Evolutionary conservation across 2,329 filamentous ascomycete genomes (phyloP), one percentile per base, ranked within the genome.

Genomic region (Colletotrichum higginsianum): DNA sequence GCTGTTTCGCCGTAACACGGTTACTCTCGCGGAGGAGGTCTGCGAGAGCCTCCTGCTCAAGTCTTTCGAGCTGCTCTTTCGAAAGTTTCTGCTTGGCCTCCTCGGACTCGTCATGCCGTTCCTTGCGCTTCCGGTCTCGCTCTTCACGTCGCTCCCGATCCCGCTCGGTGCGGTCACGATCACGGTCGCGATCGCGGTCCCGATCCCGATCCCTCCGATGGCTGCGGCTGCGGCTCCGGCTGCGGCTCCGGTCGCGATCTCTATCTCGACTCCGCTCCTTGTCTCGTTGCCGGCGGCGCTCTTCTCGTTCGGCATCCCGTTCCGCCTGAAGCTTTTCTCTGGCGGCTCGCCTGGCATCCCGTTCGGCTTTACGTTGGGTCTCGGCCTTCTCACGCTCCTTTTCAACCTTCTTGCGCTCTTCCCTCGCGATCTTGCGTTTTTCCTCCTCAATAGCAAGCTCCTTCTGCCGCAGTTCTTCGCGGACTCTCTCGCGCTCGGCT

Each of bases 381-480:
- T 88, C 86, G 8, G 85, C 86, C 58, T 85, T 83, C 66, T 87
- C 86, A 4, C 83, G 81, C 74, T 87, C 86, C 35, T 82, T 83
- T 70, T 87, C 86, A 40, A 83, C 80, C 64, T 83, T 83, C 76
- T 86, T 86, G 46, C 86, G 87, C 81, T 89, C 86, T 77, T 91
- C 87, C 35, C 84, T 84, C 50, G 88, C 87, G 53, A 90, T 88
- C 65, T 87, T 86, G 38, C 84, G 84, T 77, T 90, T 90, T 79
- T 91, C 89, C 77, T 89, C 90, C 66, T 91, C 87, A 44, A 89
- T 88, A 66, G 89, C 88, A 23, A 85, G 85, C 74, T 92, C 88
- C 74, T 89, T 87, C 55, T 85, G 85, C 63, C 87, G 85, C 21
- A 91, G 82, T 75, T 91, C 89, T 57, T 91, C 88, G 66, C 90